Conservation (phyloP, 2,329 filamentous ascomycete genomes). For the Ilyonectria robusta region DNA sequence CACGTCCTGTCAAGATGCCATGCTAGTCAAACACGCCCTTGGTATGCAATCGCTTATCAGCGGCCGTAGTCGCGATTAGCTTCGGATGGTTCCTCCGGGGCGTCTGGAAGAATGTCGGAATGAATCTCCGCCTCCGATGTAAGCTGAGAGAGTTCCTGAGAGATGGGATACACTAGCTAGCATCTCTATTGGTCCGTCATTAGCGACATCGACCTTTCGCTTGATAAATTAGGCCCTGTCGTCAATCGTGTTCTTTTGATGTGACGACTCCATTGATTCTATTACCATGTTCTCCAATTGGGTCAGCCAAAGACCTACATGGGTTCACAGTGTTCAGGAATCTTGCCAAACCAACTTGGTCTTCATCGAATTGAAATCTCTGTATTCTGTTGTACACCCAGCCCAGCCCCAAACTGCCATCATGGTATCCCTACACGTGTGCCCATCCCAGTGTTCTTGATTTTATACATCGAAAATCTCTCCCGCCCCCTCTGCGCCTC, state of each 20-base stretch:
- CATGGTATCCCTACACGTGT: conserved; percentile 41
- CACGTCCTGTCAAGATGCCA: not conserved
- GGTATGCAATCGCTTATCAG: not conserved
- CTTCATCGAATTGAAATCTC: conserved; percentile 22
- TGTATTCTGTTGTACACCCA: conserved; percentile 29
- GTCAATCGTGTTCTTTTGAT: not conserved
- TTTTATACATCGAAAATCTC: conserved; percentile 75
- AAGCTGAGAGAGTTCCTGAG: not conserved
- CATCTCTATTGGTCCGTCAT: not conserved
- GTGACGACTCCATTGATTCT: not conserved
- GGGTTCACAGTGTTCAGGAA: not conserved
- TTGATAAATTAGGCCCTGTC: not conserved
- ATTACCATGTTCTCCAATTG: not conserved
- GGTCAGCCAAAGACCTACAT: not conserved
- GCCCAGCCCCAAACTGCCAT: conserved; percentile 6
- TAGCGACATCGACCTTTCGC: not conserved
- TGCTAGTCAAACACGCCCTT: not conserved
- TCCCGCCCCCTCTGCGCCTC: conserved; percentile 71
- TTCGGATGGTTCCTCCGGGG: not conserved
- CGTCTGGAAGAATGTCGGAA: not conserved
- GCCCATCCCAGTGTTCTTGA: conserved; percentile 3
- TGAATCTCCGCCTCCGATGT: not conserved
- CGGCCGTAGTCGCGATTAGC: not conserved
- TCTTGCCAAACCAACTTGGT: not conserved
- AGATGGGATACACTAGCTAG: not conserved